Conservation (phyloP, 2,329 filamentous ascomycete species). For the Alternaria rosae region DNA sequence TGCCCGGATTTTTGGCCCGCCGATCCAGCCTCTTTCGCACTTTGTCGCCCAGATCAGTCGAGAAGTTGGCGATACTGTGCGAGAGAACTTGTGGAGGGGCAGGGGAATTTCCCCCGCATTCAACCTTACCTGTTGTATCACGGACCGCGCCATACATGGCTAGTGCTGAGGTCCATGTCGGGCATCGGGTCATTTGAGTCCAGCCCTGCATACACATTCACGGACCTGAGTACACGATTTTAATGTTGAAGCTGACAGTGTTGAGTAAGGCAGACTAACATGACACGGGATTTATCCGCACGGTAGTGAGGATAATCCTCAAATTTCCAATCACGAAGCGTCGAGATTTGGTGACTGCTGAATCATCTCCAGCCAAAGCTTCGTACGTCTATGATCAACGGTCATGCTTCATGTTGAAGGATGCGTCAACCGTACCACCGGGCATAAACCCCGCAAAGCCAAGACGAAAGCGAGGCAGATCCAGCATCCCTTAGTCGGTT, state of each 20-base stretch:
- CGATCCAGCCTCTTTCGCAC: neutral
- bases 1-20: neutral
- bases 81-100: neutral
- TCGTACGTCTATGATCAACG: neutral
- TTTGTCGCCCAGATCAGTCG: neutral
- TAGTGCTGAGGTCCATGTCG: conserved; percentile 4
- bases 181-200: conserved; percentile 6
- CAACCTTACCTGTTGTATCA: neutral
- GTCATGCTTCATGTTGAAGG: conserved; percentile 6
- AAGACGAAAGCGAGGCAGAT: conserved; percentile 22
- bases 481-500: neutral
- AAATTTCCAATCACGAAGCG: neutral
- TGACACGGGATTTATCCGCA: neutral
- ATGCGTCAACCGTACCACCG: conserved; percentile 1
- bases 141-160: conserved; percentile 4
- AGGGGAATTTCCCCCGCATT: conserved; percentile 6
- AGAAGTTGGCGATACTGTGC: neutral
- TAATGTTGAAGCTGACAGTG: neutral
- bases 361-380: neutral
- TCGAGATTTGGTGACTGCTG: neutral
- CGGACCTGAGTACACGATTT: neutral
- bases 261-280: neutral
- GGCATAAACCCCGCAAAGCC: conserved; percentile 29
- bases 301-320: neutral
- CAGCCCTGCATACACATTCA: neutral